Conservation (phyloP, 495 filamentous ascomycete species). For the Niebla homalea region DNA sequence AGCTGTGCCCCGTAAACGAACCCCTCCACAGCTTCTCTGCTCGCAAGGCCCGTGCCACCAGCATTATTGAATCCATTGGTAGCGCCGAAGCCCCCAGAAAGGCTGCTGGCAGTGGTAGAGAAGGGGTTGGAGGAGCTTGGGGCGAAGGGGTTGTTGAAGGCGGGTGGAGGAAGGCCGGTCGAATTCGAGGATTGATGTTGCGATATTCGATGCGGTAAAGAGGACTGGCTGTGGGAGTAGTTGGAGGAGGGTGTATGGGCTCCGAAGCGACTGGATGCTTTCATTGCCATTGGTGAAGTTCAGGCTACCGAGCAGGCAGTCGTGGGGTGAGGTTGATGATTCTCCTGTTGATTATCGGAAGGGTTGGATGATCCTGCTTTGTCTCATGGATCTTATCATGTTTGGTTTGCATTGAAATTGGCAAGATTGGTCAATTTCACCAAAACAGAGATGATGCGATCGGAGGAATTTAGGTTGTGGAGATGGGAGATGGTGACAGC, state of each 20-base stretch:
- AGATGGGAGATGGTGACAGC: no score
- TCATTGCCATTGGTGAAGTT: background rate
- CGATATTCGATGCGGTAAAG: slow-evolving; percentile 16
- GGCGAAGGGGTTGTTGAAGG: slow-evolving; percentile 44
- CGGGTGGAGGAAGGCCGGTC: slow-evolving; percentile 46
- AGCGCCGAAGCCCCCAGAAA: slow-evolving; percentile 44
- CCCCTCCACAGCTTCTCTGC: slow-evolving; percentile 75
- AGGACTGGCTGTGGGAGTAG: slow-evolving; percentile 39
- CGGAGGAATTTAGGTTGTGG: no score
- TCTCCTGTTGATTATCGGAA: no score
- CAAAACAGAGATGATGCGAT: no score
- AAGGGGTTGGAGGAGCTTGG: slow-evolving; percentile 53
- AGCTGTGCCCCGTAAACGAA: slow-evolving; percentile 65
- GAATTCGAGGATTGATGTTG: slow-evolving; percentile 33
- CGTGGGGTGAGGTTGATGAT: background rate
- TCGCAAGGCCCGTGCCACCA: slow-evolving; percentile 67
- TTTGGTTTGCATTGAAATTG: no score
- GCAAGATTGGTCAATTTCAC: no score
- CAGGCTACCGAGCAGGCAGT: background rate
- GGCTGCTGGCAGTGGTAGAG: slow-evolving; percentile 41
- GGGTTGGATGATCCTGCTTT: no score
- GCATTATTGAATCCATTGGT: slow-evolving; percentile 45
- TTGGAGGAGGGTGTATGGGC: slow-evolving; percentile 37
- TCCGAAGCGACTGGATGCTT: slow-evolving; percentile 38
- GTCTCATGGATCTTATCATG: no score